These are phyloP conservation scores for Suillus subalutaceus DNA, from an alignment of 768 basidiomycete species.

Conservation along the genomic window DNA sequence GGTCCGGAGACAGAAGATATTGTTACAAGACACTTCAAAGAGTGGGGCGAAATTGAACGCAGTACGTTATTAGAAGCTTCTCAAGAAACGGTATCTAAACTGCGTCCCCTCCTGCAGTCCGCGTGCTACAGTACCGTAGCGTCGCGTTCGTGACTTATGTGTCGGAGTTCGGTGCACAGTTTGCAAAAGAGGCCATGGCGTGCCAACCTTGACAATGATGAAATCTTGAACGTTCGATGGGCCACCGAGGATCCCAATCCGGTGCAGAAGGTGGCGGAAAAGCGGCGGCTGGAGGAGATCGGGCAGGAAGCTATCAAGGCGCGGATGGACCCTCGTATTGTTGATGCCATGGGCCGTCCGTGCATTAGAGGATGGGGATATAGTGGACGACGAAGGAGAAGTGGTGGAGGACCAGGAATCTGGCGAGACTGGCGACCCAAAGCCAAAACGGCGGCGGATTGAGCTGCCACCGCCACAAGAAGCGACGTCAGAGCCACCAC, in stretches of 20 bases:
- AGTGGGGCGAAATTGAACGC: conserved; percentile 93
- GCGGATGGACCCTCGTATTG: conserved; percentile 82
- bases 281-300: conserved; percentile 77
- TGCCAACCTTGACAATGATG: conserved; percentile 96
- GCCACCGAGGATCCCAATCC: conserved; percentile 99
- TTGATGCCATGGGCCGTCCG: conserved; percentile 86
- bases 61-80: conserved; percentile 54
- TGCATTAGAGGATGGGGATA: conserved; percentile 81
- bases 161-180: conserved; percentile 84
- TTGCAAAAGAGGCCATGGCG: conserved; percentile 99
- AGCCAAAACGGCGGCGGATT: conserved; percentile 40
- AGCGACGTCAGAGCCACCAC: conserved; percentile 33
- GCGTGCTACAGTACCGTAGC: conserved; percentile 89
- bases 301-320: conserved; percentile 88
- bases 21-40: conserved; percentile 88
- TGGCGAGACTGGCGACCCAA: conserved; percentile 38
- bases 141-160: conserved; percentile 98
- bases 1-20: conserved; percentile 93
- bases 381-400: conserved; percentile 39
- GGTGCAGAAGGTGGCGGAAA: conserved; percentile 82
- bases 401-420: conserved; percentile 34
- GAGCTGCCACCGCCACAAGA: conserved; percentile 31
- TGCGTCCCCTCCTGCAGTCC: conserved; percentile 50
- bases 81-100: conserved; percentile 12
- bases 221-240: conserved; percentile 98